Conservation (phyloP, 2,329 filamentous ascomycete species). For the Torrubiella hemipterigena region DNA sequence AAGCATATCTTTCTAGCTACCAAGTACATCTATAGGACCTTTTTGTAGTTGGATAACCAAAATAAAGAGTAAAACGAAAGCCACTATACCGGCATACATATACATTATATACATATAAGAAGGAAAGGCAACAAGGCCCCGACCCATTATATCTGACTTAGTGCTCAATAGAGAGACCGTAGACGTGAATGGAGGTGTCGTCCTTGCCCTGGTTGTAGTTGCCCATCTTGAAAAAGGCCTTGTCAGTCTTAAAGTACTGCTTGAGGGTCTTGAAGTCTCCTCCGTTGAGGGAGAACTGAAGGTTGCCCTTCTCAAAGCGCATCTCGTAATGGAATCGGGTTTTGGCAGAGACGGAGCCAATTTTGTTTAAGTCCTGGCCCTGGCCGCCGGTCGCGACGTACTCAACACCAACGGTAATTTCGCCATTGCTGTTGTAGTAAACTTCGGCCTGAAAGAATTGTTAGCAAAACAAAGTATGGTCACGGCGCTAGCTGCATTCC, state of each 20-base stretch:
- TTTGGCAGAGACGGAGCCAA: neutral
- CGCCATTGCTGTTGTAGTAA: conserved; percentile 1
- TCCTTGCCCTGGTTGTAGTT: conserved; percentile 3
- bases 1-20: too few relatives aligned
- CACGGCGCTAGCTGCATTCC: neutral
- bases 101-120: neutral
- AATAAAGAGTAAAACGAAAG: conserved; percentile 28
- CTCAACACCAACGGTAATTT: conserved; percentile 1
- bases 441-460: conserved; percentile 1
- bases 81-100: neutral
- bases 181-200: conserved; percentile 1
- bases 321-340: conserved; percentile 2
- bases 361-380: conserved; percentile 2
- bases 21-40: too few relatives aligned
- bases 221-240: conserved; percentile 3
- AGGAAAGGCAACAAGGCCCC: conserved; percentile 14
- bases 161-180: conserved; percentile 1
- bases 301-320: conserved; percentile 2
- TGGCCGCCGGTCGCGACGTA: conserved; percentile 1
- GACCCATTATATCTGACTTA: too few relatives aligned
- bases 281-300: conserved; percentile 2
- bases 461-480: neutral
- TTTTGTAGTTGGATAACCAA: too few relatives aligned
- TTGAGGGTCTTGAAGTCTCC: conserved; percentile 2
- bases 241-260: conserved; percentile 2